Conservation (phyloP, 169 alveolate species). For the Babesia bigemina region DNA sequence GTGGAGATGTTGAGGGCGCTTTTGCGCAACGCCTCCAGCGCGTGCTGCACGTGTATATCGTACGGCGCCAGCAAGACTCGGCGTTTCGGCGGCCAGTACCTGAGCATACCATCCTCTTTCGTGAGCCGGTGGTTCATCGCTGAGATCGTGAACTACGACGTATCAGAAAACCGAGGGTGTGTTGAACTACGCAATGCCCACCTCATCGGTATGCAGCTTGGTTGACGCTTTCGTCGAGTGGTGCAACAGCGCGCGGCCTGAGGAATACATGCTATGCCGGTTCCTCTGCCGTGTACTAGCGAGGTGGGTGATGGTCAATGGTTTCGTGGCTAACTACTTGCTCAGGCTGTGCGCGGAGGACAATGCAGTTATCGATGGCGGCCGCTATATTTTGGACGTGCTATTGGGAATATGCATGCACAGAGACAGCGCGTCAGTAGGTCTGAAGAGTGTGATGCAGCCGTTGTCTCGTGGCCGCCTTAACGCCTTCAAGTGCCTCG, state of each 20-base stretch:
- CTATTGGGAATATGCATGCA: conserved; percentile 49
- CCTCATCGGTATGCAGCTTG: background rate
- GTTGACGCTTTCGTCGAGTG: conserved; percentile 24
- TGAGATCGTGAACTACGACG: background rate
- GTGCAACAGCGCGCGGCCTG: conserved; percentile 22
- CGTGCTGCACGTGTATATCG: conserved; percentile 11
- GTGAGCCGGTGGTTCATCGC: conserved; percentile 23
- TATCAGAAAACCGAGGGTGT: conserved; percentile 7
- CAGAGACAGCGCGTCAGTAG: background rate
- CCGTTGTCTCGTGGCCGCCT: background rate
- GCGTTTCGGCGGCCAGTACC: background rate
- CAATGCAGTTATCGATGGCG: background rate
- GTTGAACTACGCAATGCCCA: background rate
- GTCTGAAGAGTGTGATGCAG: background rate
- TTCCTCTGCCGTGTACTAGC: conserved; percentile 17
- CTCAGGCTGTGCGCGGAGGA: conserved; percentile 15
- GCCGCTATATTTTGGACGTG: conserved; percentile 35
- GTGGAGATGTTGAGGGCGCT: conserved; percentile 18
- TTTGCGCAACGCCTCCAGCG: conserved; percentile 1
- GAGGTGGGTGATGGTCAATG: background rate
- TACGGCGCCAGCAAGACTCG: conserved; percentile 10
- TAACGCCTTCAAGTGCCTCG: conserved; percentile 29
- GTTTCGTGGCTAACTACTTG: background rate
- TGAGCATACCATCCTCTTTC: background rate
- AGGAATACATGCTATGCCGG: conserved; percentile 25